phyloP scores from a whole-genome alignment of 768 basidiomycete genomes.

The Cystofilobasidium macerans region DNA sequence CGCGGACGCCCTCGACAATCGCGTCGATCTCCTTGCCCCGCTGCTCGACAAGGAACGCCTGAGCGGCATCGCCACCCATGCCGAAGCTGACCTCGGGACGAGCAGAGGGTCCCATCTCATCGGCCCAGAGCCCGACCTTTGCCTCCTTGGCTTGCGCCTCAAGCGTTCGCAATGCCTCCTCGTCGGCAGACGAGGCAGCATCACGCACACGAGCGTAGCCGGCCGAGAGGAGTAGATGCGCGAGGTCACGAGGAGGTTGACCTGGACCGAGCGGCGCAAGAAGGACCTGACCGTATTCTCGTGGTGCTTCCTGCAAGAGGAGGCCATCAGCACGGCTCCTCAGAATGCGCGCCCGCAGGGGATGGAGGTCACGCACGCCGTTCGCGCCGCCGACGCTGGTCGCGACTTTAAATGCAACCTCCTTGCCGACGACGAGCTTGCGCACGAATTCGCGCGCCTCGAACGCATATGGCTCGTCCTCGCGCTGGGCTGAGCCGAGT shows the following conservation, averaged over 20 bases:
- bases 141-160: conserved; percentile 64
- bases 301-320: neutral
- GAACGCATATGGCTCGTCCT: conserved; percentile 91
- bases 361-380: too few species aligned
- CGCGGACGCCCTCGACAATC: conserved; percentile 84
- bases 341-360: too few species aligned
- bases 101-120: neutral
- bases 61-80: conserved; percentile 62
- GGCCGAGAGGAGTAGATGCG: conserved; percentile 50
- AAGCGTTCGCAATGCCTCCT: conserved; percentile 56
- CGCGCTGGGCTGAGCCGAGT: conserved; percentile 65
- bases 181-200: conserved; percentile 24
- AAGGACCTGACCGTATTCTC: conserved; percentile 14
- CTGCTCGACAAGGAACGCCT: conserved; percentile 78
- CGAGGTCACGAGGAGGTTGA: conserved; percentile 36
- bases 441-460: conserved; percentile 89
- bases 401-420: conserved; percentile 66
- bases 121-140: conserved; percentile 75
- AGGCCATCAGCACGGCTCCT: too few species aligned
- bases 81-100: conserved; percentile 57
- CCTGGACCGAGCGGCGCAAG: neutral
- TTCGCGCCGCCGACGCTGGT: conserved; percentile 39
- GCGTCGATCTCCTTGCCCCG: conserved; percentile 85
- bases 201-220: conserved; percentile 96
- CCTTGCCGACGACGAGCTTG: conserved; percentile 73